Evolutionary conservation across 2,329 filamentous ascomycete species (phyloP), one percentile per base, ranked within the genome.

Genomic region (Cladophialophora exuberans): DNA sequence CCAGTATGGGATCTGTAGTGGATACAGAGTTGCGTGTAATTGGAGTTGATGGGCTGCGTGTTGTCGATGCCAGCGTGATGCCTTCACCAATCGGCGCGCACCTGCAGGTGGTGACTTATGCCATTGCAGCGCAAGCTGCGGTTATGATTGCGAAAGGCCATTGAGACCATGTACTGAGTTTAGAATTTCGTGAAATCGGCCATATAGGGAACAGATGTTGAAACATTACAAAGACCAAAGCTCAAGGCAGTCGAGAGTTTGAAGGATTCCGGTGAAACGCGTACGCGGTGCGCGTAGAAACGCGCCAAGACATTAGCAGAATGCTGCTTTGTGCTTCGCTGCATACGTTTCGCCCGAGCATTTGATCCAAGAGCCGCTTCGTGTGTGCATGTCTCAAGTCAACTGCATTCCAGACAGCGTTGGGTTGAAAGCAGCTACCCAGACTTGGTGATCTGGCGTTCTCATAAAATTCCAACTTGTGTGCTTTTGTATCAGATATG

Each of bases 71-170:
- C 2, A 66, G 63, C 42, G 57, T 58, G 2, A 67, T 72, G 33
- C 67, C 69, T 1, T 46, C 70, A 6, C 73, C 73, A 4, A 70
- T 72, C 60, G 66, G 67, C 11, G 69, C 67, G 15, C 71, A 73
- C 62, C 68, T 71, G 11, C 66, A 70, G 60, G 62, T 65, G 4
- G 67, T 67, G 6, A 63, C 73, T 41, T 76, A 76, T 63, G 72
- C 71, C 59, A 61, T 77, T 7, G 74, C 73, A 1, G 73, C 76
- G 57, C 76, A 76, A 64, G 72, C 75, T 36, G 57, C 57, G 20
- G 55, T 48, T 15, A 17, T 56, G 10, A 58, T 60, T n/a, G 17
- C 36, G 26, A 36, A 33, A n/a, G n/a, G n/a, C n/a, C n/a, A n/a
- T n/a, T n/a, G n/a, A n/a, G n/a, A n/a, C n/a, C n/a, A n/a, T n/a